Percentiles rank a stretch among this genome's conserved stretches.
Conservation (phyloP, 2,329 filamentous ascomycete species). For the Helotiales sp. region DNA sequence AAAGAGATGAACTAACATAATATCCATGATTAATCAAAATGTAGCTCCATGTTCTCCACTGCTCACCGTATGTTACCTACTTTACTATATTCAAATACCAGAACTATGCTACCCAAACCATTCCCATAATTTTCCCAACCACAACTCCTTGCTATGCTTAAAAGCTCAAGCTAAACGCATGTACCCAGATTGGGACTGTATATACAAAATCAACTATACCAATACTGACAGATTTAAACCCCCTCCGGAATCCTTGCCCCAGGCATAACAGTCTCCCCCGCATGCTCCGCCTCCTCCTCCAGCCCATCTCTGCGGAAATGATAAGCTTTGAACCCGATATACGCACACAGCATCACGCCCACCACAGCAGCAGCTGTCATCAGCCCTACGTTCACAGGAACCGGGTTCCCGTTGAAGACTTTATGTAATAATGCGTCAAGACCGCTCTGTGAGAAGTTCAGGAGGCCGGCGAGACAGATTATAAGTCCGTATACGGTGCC, state of each 20-base stretch:
- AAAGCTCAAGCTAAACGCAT: background rate
- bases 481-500: conserved; percentile 92
- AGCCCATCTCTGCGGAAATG: conserved; percentile 42
- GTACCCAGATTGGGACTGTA: background rate
- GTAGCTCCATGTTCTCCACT: too few relatives aligned
- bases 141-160: background rate
- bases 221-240: conserved; percentile 5
- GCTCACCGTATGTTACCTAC: too few relatives aligned
- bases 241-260: conserved; percentile 28
- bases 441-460: conserved; percentile 81
- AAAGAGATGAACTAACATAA: too few relatives aligned
- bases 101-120: too few relatives aligned
- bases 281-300: conserved; percentile 45
- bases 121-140: background rate
- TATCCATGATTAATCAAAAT: too few relatives aligned
- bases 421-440: conserved; percentile 78
- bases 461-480: conserved; percentile 79
- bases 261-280: conserved; percentile 37
- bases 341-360: conserved; percentile 65
- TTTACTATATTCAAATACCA: too few relatives aligned
- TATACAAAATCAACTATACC: background rate
- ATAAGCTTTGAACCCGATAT: conserved; percentile 48
- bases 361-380: conserved; percentile 61
- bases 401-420: conserved; percentile 68
- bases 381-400: conserved; percentile 74